A percentile compares a stretch with the other conserved stretches of the same genome.
phyloP scores from a whole-genome alignment of 2,329 filamentous ascomycete genomes.

The Ambrosiella xylebori region DNA sequence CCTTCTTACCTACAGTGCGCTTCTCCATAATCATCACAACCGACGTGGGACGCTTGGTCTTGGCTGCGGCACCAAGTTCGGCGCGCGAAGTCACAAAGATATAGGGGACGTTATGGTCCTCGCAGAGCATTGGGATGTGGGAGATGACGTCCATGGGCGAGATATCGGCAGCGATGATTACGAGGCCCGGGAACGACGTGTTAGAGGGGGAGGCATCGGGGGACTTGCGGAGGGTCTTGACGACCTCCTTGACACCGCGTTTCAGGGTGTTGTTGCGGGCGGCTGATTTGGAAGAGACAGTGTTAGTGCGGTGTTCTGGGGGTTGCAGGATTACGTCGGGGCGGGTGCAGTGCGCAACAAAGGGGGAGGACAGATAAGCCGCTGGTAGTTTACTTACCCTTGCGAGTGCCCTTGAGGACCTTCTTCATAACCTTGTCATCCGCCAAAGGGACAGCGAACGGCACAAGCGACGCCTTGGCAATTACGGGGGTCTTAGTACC shows the following conservation, averaged over 20 bases:
- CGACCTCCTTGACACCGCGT: conserved; percentile 96
- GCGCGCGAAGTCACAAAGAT: conserved; percentile 85
- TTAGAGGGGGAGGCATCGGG: conserved; percentile 48
- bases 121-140: conserved; percentile 92
- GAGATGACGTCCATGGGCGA: conserved; percentile 97
- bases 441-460: conserved; percentile 66
- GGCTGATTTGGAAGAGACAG: conserved; percentile 34
- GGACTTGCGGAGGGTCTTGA: conserved; percentile 94
- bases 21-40: conserved; percentile 75
- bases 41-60: conserved; percentile 89
- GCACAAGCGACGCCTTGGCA: conserved; percentile 46
- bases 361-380: not conserved
- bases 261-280: conserved; percentile 92
- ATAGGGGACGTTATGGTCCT: conserved; percentile 95
- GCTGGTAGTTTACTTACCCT: conserved; percentile 27
- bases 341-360: too few species aligned
- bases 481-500: conserved; percentile 20
- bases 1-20: conserved; percentile 28
- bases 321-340: not conserved
- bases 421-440: conserved; percentile 60
- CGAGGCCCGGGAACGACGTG: conserved; percentile 51
- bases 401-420: conserved; percentile 38
- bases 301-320: conserved; percentile 12
- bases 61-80: conserved; percentile 81
- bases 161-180: conserved; percentile 92